Percentiles rank a stretch among this genome's conserved stretches.
Conservation (phyloP, 139 green algal species). For the Chlorokybus atmophyticus region DNA sequence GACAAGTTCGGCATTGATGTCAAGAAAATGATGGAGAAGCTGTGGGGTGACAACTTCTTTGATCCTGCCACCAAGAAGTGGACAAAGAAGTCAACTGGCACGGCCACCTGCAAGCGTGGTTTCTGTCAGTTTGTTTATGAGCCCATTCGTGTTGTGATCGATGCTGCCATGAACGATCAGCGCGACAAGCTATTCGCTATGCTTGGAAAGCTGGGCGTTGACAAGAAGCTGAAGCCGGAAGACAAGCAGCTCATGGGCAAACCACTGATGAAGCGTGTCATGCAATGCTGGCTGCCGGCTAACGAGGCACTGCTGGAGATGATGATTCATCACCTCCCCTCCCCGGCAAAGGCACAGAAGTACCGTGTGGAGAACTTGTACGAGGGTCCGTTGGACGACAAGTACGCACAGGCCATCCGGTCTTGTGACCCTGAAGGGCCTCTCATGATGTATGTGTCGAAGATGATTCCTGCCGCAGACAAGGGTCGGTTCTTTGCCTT, state of each 20-base stretch:
- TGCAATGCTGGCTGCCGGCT: slow-evolving; percentile 86
- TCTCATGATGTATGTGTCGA: slow-evolving; percentile 98
- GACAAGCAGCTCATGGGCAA: slow-evolving; percentile 91
- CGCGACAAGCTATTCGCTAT: slow-evolving; percentile 91
- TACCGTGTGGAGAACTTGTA: slow-evolving; percentile 97
- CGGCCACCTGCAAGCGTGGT: slow-evolving; percentile 76
- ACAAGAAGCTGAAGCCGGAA: slow-evolving; percentile 77
- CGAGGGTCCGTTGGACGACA: slow-evolving; percentile 90
- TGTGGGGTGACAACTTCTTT: slow-evolving; percentile 98
- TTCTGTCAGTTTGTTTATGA: slow-evolving; percentile 98
- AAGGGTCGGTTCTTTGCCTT: slow-evolving; percentile 99
- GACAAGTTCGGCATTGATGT: slow-evolving; percentile 88
- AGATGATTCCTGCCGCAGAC: slow-evolving; percentile 96
- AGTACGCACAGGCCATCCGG: slow-evolving; percentile 80
- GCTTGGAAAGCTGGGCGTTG: slow-evolving; percentile 78
- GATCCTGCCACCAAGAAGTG: slow-evolving; percentile 95
- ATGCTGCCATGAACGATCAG: slow-evolving; percentile 88
- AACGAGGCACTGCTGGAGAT: slow-evolving; percentile 92
- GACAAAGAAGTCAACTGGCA: slow-evolving; percentile 84
- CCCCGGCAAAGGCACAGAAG: slow-evolving; percentile 66
- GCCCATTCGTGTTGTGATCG: slow-evolving; percentile 81
- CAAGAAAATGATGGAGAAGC: slow-evolving; percentile 84
- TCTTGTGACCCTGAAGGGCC: slow-evolving; percentile 89
- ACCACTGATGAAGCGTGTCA: slow-evolving; percentile 68
- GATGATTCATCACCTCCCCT: slow-evolving; percentile 84